Conservation (phyloP, 495 filamentous ascomycete species). For the Penicillium taxi region DNA sequence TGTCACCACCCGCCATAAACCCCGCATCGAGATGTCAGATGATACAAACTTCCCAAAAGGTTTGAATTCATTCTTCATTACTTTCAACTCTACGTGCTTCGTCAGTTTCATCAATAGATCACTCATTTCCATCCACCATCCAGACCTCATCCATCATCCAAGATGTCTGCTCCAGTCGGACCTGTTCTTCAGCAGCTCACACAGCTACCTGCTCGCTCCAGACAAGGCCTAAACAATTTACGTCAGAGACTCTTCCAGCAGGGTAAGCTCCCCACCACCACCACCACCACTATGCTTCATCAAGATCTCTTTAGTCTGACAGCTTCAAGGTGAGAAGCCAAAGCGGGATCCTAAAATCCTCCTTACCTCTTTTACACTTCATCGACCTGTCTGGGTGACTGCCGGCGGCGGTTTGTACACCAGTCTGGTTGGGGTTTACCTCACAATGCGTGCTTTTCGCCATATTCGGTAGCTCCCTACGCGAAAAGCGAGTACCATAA, state of each 20-base stretch:
- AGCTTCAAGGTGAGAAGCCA: constrained; percentile 21
- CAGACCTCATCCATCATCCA: constrained; percentile 3
- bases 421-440: constrained; percentile 29
- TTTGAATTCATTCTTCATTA: not conserved
- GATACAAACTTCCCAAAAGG: constrained; percentile 12
- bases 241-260: constrained; percentile 26
- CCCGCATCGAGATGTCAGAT: constrained; percentile 23
- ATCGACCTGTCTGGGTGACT: constrained; percentile 38
- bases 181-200: constrained; percentile 18
- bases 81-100: not conserved
- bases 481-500: no score
- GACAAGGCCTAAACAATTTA: constrained; percentile 24
- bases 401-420: constrained; percentile 35
- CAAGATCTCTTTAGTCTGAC: constrained; percentile 10
- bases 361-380: constrained; percentile 30
- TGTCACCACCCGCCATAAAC: constrained; percentile 18
- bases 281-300: not conserved
- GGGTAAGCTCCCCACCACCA: constrained; percentile 11
- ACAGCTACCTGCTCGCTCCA: constrained; percentile 19
- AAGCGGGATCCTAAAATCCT: constrained; percentile 26
- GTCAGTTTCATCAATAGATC: constrained; percentile 3
- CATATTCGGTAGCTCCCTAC: no score
- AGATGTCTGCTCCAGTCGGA: constrained; percentile 21
- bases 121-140: constrained; percentile 5
- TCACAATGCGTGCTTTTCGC: constrained; percentile 34